These are phyloP conservation scores for Xylaria sp. DNA, from an alignment of 495 filamentous ascomycete species.

Conservation along the genomic window DNA sequence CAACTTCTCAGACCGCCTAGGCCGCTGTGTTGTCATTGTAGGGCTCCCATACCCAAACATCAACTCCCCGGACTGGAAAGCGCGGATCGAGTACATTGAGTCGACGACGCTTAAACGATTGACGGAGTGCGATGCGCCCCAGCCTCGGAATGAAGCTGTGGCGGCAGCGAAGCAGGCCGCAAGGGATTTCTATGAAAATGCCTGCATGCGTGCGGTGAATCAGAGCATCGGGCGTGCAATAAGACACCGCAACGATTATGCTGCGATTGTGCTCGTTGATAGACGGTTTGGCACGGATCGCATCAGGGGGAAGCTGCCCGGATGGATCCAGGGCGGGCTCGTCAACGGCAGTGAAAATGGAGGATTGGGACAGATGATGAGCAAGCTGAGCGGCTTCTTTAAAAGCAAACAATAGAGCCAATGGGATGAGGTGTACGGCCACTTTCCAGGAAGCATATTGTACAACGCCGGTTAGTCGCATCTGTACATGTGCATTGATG, in stretches of 20 bases:
- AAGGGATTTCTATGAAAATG: slow-evolving; percentile 90
- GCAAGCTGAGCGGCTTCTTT: slow-evolving; percentile 63
- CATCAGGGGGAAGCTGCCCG: slow-evolving; percentile 81
- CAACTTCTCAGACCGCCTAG: slow-evolving; percentile 93
- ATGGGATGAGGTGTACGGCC: not conserved
- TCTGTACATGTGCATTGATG: not conserved
- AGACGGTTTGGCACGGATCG: slow-evolving; percentile 71
- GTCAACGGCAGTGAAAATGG: slow-evolving; percentile 50
- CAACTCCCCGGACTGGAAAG: slow-evolving; percentile 88
- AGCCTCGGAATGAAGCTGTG: slow-evolving; percentile 55
- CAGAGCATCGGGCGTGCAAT: slow-evolving; percentile 95
- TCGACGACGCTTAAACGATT: slow-evolving; percentile 62
- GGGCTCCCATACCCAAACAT: slow-evolving; percentile 94
- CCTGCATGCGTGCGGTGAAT: slow-evolving; percentile 96
- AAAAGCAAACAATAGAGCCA: slow-evolving; percentile 46
- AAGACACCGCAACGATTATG: slow-evolving; percentile 86
- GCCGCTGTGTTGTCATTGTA: slow-evolving; percentile 86
- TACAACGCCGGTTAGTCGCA: not conserved
- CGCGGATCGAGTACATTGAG: slow-evolving; percentile 87
- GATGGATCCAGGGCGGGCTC: slow-evolving; percentile 80
- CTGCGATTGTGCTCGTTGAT: slow-evolving; percentile 86
- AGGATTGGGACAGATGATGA: slow-evolving; percentile 61
- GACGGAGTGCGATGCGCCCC: slow-evolving; percentile 51
- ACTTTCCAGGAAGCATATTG: not conserved
- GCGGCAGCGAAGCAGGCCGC: slow-evolving; percentile 68